Evolutionary conservation across 2,329 filamentous ascomycete species (phyloP).

Genomic region (Apiospora arundinis): DNA sequence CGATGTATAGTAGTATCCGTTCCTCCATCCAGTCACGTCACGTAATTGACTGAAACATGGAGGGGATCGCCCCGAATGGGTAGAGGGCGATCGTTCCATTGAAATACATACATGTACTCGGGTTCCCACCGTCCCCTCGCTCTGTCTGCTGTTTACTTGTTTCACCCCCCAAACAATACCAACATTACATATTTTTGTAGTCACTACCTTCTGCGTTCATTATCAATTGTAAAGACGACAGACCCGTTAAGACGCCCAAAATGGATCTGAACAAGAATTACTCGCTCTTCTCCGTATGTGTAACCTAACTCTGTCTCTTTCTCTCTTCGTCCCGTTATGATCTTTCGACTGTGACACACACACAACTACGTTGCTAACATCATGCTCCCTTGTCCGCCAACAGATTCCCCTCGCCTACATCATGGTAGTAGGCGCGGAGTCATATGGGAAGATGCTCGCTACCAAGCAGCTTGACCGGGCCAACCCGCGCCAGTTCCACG

Average conservation of each 20-base stretch:
- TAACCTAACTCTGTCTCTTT: neutral
- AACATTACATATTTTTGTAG: too few relatives aligned
- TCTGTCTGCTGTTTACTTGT: neutral
- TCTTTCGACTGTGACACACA: neutral
- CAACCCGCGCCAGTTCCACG: constrained; percentile 20
- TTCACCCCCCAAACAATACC: neutral
- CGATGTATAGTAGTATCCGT: neutral
- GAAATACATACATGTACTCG: too few relatives aligned
- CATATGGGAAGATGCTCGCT: constrained; percentile 9
- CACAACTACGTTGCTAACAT: neutral
- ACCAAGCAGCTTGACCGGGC: neutral
- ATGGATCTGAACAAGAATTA: constrained; percentile 21
- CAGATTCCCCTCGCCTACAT: constrained; percentile 12
- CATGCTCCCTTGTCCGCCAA: neutral
- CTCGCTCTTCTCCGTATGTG: constrained; percentile 20
- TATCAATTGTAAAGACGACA: neutral
- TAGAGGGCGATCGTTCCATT: neutral
- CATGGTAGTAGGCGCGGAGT: neutral
- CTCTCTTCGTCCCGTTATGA: neutral
- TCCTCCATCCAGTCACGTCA: neutral
- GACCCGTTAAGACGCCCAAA: neutral
- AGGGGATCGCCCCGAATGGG: neutral
- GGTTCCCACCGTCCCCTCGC: too few relatives aligned
- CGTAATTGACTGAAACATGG: neutral
- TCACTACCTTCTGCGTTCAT: neutral